Evolutionary conservation across 345 rosid genomes (phyloP).

Genomic region (Salix arbutifolia): DNA sequence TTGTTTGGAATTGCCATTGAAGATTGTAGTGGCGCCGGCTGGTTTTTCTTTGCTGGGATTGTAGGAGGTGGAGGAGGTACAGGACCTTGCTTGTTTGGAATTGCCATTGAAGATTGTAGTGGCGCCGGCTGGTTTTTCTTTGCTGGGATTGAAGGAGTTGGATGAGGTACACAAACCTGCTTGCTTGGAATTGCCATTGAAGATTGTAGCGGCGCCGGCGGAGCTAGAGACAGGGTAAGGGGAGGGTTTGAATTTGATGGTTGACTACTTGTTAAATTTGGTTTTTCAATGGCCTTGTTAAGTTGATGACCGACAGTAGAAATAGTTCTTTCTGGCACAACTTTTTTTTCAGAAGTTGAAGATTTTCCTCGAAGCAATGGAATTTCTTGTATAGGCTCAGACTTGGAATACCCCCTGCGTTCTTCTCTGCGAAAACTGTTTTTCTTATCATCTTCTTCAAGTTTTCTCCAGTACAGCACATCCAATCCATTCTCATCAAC

Average conservation of each 20-base stretch:
- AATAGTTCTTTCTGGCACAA: slow-evolving; percentile 17
- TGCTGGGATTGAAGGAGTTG: slow-evolving; percentile 10
- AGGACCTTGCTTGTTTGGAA: slow-evolving; percentile 11
- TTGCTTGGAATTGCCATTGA: slow-evolving; percentile 13
- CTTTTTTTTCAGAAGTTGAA: slow-evolving; percentile 40
- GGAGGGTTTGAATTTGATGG: slow-evolving; percentile 24
- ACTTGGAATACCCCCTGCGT: slow-evolving; percentile 15
- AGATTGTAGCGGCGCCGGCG: slow-evolving; percentile 12
- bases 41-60: slow-evolving; percentile 15
- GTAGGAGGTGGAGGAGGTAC: slow-evolving; percentile 32
- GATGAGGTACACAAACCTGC: slow-evolving; percentile 27
- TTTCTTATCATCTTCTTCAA: slow-evolving; percentile 33
- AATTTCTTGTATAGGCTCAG: slow-evolving; percentile 39
- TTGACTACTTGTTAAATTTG: slow-evolving; percentile 16
- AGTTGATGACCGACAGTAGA: not conserved
- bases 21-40: slow-evolving; percentile 29
- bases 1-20: slow-evolving; percentile 13
- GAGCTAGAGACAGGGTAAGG: slow-evolving; percentile 10
- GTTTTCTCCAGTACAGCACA: slow-evolving; percentile 69
- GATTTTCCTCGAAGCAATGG: slow-evolving; percentile 68
- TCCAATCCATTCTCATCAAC: slow-evolving; percentile 76
- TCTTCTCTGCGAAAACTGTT: slow-evolving; percentile 24
- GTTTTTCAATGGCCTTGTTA: slow-evolving; percentile 15
- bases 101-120: slow-evolving; percentile 6
- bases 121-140: slow-evolving; percentile 29